Percentiles rank a stretch among this genome's conserved stretches.
Conservation (phyloP, 305 asterid genomes). For the Fraxinus angustifolia region DNA sequence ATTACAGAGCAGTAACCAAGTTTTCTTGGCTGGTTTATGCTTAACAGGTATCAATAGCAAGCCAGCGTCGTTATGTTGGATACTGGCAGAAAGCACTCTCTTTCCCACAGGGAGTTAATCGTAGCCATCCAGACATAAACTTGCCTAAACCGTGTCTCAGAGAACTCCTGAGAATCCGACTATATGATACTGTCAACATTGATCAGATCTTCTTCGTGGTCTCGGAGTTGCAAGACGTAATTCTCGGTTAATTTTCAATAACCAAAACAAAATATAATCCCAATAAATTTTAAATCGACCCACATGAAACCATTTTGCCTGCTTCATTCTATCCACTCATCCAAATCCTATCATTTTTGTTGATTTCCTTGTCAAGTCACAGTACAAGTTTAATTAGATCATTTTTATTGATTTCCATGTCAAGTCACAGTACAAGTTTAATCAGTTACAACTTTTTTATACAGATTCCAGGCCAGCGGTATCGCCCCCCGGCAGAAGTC, state of each 20-base stretch:
- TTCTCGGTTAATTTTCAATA: neutral
- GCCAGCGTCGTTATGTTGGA: slow-evolving; percentile 72
- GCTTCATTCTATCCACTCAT: neutral
- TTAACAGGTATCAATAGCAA: slow-evolving; percentile 70
- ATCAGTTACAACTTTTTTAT: neutral
- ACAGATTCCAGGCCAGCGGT: slow-evolving; percentile 60
- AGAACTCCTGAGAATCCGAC: slow-evolving; percentile 58
- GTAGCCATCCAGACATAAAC: slow-evolving; percentile 35
- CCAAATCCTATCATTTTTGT: neutral
- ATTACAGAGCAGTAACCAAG: neutral
- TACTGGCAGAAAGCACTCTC: slow-evolving; percentile 62
- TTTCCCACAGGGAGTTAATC: slow-evolving; percentile 27
- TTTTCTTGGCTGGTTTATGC: neutral
- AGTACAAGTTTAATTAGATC: neutral
- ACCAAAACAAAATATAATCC: neutral
- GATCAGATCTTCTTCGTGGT: slow-evolving; percentile 58
- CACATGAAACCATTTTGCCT: neutral
- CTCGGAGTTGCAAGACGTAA: slow-evolving; percentile 57
- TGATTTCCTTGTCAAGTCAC: neutral
- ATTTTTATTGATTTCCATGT: no score
- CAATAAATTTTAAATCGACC: neutral
- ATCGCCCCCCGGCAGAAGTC: slow-evolving; percentile 54
- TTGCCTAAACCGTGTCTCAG: slow-evolving; percentile 51
- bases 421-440: neutral
- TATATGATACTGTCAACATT: slow-evolving; percentile 52